These are phyloP conservation scores for Eutrema heterophyllum DNA, from an alignment of 345 rosid species.

Conservation along the genomic window DNA sequence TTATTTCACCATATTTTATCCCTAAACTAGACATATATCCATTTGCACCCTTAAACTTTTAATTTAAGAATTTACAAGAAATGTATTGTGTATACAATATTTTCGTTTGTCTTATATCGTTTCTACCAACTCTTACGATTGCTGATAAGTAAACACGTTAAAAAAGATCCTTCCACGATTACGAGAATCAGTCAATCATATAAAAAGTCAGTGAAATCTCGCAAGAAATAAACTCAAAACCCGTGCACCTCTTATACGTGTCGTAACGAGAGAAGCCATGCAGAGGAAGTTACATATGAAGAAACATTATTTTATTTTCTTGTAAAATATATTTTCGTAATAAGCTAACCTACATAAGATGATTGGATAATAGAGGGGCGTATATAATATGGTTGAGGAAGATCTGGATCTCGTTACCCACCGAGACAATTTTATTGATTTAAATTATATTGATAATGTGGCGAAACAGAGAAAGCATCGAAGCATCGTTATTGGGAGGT, in stretches of 20 bases:
- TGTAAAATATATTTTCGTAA: not conserved
- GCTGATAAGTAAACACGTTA: not conserved
- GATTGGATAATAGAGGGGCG: not conserved
- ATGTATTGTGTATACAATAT: too few species aligned
- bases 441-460: constrained; percentile 38
- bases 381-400: constrained; percentile 12
- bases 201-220: not conserved
- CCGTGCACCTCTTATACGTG: not conserved
- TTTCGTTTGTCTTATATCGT: too few species aligned
- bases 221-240: constrained; percentile 6
- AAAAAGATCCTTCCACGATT: not conserved
- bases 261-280: not conserved
- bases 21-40: too few species aligned
- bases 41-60: too few species aligned
- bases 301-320: not conserved
- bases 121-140: too few species aligned
- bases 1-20: too few species aligned
- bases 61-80: too few species aligned
- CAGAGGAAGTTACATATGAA: not conserved
- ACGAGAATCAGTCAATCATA: not conserved
- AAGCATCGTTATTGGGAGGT: too few species aligned
- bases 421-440: not conserved
- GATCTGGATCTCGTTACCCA: constrained; percentile 42
- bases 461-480: too few species aligned
- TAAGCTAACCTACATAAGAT: not conserved